Base-by-base conservation (phyloP, 371 early-diverging fungal genomes). In the Circinella minor region DNA sequence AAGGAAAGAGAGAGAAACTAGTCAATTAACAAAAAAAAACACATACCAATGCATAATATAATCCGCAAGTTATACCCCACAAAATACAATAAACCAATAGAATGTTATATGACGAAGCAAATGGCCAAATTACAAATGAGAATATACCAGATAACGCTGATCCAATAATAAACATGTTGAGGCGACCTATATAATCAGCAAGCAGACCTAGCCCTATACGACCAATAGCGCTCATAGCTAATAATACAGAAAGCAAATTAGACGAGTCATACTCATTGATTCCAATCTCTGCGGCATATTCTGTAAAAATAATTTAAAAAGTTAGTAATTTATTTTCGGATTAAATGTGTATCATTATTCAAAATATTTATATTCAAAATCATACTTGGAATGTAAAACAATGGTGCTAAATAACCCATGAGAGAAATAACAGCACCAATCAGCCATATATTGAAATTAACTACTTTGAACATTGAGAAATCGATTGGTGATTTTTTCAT, bases 121-220 rank as follows among this genome's bases (percentile, higher is more conserved):
- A 88, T 38, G 86, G 84, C 90, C 90, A 90, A 1, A 83, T 43
- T 1, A 89, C 55, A 66, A 82, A 78, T 72, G 84, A 82, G 14
- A 77, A 71, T 4, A 78, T 61, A 9, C 85, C 84, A 1, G 87
- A 61, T n/a, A 74, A 54, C 13, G 61, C 57, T 15, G 72, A 72
- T 3, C 76, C 39, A 15, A 77, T 67, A 3, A 73, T 55, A 47
- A 69, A 76, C 69, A 73, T 78, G 43, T 77, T 79, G 11, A 92
- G 78, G 49, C 87, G 82, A 2, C 94, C 94, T 37, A 91, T 72
- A 14, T 69, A 70, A 57, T 91, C 91, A n/a, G 88, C 89, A 55
- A 84, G 69, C 27, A 82, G 73, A 7, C 94, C 94, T 20, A 88
- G 78, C 4, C 83, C 67, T 39, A 94, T 73, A 60, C 94, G 89